Percentiles rank a stretch among this genome's conserved stretches.
phyloP scores from a whole-genome alignment of 805 yeast genomes.

The Barnettozyma siamensis region DNA sequence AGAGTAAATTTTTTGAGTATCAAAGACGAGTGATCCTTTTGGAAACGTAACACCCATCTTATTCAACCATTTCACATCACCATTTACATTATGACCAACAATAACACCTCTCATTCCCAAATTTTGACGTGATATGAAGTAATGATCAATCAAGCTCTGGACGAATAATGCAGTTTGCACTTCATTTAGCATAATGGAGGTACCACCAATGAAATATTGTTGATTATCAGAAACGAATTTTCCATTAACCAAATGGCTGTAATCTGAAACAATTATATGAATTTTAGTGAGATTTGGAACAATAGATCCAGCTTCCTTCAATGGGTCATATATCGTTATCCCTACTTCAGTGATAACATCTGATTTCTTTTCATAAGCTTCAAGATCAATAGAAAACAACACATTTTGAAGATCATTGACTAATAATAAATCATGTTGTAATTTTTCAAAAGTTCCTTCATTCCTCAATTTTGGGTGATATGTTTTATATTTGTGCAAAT shows the following conservation, averaged over 20 bases:
- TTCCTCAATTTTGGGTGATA: conserved; percentile 16
- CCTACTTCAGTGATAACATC: conserved; percentile 51
- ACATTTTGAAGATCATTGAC: conserved; percentile 12
- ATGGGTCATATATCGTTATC: conserved; percentile 50
- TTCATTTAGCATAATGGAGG: conserved; percentile 36
- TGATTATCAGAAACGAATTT: conserved; percentile 49
- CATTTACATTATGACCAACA: conserved; percentile 56
- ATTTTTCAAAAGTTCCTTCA: conserved; percentile 1
- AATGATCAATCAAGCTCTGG: conserved; percentile 39
- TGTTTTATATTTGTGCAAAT: neutral
- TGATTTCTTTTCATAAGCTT: conserved; percentile 46
- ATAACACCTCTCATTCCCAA: conserved; percentile 32
- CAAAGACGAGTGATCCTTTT: conserved; percentile 28
- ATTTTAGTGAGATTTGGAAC: conserved; percentile 37
- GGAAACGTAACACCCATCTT: conserved; percentile 45
- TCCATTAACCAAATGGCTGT: conserved; percentile 40
- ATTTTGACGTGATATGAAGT: conserved; percentile 29
- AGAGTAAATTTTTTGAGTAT: conserved; percentile 43
- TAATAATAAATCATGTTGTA: conserved; percentile 6
- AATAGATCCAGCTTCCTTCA: conserved; percentile 33
- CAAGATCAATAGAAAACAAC: conserved; percentile 45
- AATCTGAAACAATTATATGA: conserved; percentile 42
- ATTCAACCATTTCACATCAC: conserved; percentile 49
- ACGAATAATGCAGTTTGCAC: conserved; percentile 33
- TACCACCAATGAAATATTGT: conserved; percentile 44